Conservation (phyloP, 2,329 filamentous ascomycete genomes). For the Diaporthe citri region DNA sequence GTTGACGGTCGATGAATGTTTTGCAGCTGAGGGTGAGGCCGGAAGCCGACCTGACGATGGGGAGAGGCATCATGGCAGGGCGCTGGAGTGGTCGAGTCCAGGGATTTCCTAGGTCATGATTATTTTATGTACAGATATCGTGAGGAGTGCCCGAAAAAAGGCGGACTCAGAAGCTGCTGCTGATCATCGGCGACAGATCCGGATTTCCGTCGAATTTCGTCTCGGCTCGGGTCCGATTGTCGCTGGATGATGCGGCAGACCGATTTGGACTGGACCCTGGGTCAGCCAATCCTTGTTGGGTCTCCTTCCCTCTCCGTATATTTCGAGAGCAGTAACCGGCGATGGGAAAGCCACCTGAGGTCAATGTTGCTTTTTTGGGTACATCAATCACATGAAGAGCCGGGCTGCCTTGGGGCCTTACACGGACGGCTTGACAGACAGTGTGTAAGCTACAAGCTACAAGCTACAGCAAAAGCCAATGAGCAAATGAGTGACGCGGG, state of each 20-base stretch:
- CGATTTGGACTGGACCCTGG: not conserved
- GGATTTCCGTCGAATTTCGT: conserved; percentile 4
- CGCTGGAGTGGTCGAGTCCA: not conserved
- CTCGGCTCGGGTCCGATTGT: conserved; percentile 23
- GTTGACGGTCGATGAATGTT: not conserved
- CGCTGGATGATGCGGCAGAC: not conserved
- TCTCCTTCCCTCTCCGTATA: too few relatives aligned
- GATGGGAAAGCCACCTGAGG: not conserved
- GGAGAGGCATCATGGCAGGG: conserved; percentile 30
- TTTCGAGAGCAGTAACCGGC: not conserved
- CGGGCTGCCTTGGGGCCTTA: not conserved
- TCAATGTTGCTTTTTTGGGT: not conserved
- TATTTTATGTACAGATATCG: not conserved
- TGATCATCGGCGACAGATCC: not conserved
- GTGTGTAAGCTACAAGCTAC: not conserved
- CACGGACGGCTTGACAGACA: not conserved
- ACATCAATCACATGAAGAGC: not conserved
- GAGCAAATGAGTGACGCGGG: not conserved
- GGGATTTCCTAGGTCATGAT: not conserved
- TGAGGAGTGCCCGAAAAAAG: conserved; percentile 1
- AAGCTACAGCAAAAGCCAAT: not conserved
- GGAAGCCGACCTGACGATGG: conserved; percentile 21
- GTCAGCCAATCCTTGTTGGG: not conserved
- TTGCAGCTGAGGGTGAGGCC: conserved; percentile 16
- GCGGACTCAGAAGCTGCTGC: not conserved